phyloP scores from a whole-genome alignment of 2,329 filamentous ascomycete genomes.

The Ascochyta rabiei region DNA sequence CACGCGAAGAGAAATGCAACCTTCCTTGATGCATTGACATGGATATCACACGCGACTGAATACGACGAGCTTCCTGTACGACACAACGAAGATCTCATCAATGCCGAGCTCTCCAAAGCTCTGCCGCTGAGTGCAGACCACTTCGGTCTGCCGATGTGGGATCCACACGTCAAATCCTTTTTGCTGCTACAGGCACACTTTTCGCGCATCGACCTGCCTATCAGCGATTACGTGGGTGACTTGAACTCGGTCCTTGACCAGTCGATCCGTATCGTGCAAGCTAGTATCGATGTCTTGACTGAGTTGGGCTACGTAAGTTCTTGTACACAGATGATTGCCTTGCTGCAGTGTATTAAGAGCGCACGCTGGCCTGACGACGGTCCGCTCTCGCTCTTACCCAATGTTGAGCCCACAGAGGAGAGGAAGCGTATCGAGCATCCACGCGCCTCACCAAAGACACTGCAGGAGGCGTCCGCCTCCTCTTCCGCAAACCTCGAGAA shows the following conservation, averaged over 20 bases:
- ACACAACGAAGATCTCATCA: conserved; percentile 98
- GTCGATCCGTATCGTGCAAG: conserved; percentile 95
- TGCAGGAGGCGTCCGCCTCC: conserved; percentile 48
- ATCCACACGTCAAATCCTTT: conserved; percentile 97
- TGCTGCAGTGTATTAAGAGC: conserved; percentile 91
- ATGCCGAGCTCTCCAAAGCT: conserved; percentile 83
- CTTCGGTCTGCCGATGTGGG: conserved; percentile 88
- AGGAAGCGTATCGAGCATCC: conserved; percentile 51
- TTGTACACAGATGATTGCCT: conserved; percentile 78
- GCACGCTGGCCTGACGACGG: conserved; percentile 88
- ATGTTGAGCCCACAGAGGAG: conserved; percentile 60
- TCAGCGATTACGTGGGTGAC: conserved; percentile 96
- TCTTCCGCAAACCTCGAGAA: conserved; percentile 38
- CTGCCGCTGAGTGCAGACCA: conserved; percentile 71
- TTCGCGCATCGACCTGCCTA: conserved; percentile 88
- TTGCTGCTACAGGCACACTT: conserved; percentile 93
- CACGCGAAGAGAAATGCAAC: conserved; percentile 76
- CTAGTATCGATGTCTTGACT: conserved; percentile 89
- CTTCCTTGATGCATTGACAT: conserved; percentile 83
- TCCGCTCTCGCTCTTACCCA: conserved; percentile 79
- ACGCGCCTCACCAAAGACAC: conserved; percentile 40
- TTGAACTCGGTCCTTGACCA: conserved; percentile 89
- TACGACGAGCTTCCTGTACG: conserved; percentile 97
- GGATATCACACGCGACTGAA: conserved; percentile 93
- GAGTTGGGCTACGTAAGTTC: conserved; percentile 84